Evolutionary conservation across 441 rosid species (phyloP), one percentile per base, ranked within the genome.

Genomic region (Brassica hybrid): DNA sequence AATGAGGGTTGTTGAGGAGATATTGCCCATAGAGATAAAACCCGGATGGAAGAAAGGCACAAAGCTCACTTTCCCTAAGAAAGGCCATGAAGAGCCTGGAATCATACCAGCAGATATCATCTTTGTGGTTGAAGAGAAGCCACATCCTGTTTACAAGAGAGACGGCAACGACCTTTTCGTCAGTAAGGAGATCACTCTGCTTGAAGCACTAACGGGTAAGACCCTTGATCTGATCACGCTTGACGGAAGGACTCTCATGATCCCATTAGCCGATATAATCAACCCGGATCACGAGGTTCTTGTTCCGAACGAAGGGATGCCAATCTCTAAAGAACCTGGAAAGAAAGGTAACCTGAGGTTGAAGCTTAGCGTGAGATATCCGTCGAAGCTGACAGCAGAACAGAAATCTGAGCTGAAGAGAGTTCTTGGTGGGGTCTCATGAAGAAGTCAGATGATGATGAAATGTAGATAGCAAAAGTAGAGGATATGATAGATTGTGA

Each of bases 31-130:
- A 67, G 98, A 94, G 69, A 80, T 94, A 82, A 94, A 84, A 84
- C 91, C 98, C 19, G 99, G 99, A 56, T 94, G 99, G 99, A 93
- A 94, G 89, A 93, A 86, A 84, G 98, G 99, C 52, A 93, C 97
- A 17, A 94, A 90, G 84, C 90, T 94, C 65, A 94, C 97, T 50
- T 93, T 94, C 67, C 91, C 91, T 23, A 92, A 91, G 81, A 94
- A 88, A 80, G 99, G 97, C 62, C 91, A 91, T 73, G 88, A 91
- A 80, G 97, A 86, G 83, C 90, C 93, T 73, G 91, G 92, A 36
- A 71, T 86, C 74, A 82, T 87, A 71, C 96, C 98, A 2, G 89
- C 99, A 3, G 98, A 94, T 84, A 75, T 94, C 41, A 80, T 91
- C 4, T 94, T 93, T 16, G 81, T 94, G 58, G 78, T 94, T 34